phyloP scores from a whole-genome alignment of 2,329 filamentous ascomycete species.

The Erysiphe pisi region DNA sequence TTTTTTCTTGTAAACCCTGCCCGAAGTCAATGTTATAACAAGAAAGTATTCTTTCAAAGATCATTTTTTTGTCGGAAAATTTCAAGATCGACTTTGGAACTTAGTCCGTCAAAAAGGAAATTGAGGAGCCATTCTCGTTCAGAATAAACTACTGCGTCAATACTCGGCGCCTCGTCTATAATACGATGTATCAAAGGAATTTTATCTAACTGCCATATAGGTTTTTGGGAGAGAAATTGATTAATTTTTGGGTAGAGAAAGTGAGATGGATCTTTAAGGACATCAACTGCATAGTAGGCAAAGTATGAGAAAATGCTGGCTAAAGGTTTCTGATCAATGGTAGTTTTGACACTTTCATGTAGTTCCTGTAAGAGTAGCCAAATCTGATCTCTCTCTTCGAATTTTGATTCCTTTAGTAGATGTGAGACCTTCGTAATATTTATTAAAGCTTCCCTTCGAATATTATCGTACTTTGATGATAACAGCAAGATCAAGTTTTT shows the following conservation, averaged over 20 bases:
- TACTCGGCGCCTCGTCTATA: constrained; percentile 53
- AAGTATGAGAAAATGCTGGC: constrained; percentile 69
- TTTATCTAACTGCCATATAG: constrained; percentile 62
- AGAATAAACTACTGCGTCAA: constrained; percentile 61
- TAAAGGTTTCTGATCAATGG: constrained; percentile 48
- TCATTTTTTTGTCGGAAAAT: constrained; percentile 50
- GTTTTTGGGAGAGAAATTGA: constrained; percentile 65
- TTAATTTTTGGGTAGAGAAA: constrained; percentile 80
- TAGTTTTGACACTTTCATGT: constrained; percentile 56
- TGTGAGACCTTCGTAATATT: constrained; percentile 56
- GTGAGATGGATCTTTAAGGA: constrained; percentile 67
- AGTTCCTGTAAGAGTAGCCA: constrained; percentile 73
- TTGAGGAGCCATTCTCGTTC: constrained; percentile 66
- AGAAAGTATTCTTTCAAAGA: constrained; percentile 65
- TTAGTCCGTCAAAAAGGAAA: constrained; percentile 58
- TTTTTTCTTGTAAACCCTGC: constrained; percentile 46
- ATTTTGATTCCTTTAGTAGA: constrained; percentile 55
- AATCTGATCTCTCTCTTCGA: constrained; percentile 65
- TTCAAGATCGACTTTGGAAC: constrained; percentile 48
- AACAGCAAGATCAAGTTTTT: constrained; percentile 62
- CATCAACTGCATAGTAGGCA: constrained; percentile 55
- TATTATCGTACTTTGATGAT: constrained; percentile 60
- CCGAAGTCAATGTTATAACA: constrained; percentile 57
- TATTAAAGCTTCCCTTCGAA: constrained; percentile 65
- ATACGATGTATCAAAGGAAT: constrained; percentile 59